A percentile compares a stretch with the other conserved stretches of the same genome.
phyloP scores from a whole-genome alignment of 2,329 filamentous ascomycete species.

The Atkinsonella hypoxylon region DNA sequence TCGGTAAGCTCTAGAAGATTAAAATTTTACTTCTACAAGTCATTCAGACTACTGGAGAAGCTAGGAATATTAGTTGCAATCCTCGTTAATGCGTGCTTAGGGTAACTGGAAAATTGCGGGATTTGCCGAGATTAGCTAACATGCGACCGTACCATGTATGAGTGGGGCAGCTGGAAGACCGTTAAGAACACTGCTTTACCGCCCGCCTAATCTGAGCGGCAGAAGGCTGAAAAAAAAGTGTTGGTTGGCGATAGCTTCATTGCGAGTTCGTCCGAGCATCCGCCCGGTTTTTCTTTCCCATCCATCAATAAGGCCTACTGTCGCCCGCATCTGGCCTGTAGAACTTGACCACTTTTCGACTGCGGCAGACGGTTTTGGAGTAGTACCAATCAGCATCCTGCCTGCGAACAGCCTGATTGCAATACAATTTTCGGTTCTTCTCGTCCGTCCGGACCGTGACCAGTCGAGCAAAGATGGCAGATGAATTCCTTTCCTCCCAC shows the following conservation, averaged over 20 bases:
- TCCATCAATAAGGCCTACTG: too few relatives aligned
- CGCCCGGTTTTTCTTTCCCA: too few relatives aligned
- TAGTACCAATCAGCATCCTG: neutral
- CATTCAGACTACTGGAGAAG: too few relatives aligned
- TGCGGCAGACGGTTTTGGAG: neutral
- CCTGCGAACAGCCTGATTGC: neutral
- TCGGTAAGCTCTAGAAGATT: too few relatives aligned
- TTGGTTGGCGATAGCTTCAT: constrained; percentile 3
- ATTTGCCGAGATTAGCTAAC: too few relatives aligned
- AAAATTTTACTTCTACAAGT: too few relatives aligned
- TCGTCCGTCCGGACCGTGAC: constrained; percentile 1
- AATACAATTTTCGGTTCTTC: constrained; percentile 2
- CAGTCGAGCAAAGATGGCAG: constrained; percentile 8
- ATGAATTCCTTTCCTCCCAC: constrained; percentile 9
- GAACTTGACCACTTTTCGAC: neutral
- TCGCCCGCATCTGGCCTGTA: neutral
- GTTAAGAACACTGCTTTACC: constrained; percentile 7
- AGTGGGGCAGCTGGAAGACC: too few relatives aligned
- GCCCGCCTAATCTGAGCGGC: constrained; percentile 9
- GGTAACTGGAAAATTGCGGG: too few relatives aligned
- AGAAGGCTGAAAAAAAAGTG: constrained; percentile 15
- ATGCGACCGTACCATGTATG: neutral
- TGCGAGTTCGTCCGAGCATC: neutral
- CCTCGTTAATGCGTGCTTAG: too few relatives aligned
- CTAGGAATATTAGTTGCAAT: too few relatives aligned